phyloP scores from a whole-genome alignment of 192 early-diverging fungal genomes.

The Coemansia sp. region DNA sequence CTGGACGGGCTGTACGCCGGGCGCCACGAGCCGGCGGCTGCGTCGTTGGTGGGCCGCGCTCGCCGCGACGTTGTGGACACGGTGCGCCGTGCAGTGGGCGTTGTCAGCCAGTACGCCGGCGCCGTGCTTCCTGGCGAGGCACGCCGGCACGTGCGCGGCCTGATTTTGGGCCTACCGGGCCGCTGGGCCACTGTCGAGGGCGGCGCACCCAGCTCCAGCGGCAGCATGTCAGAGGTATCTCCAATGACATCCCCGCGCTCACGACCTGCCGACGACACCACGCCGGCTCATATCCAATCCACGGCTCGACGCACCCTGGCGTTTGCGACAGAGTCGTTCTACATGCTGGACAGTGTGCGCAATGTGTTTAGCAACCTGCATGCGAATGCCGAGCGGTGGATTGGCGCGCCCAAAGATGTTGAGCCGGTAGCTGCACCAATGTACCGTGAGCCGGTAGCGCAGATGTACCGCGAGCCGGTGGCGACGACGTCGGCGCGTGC shows the following conservation, averaged over 20 bases:
- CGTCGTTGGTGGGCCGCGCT: slow-evolving; percentile 55
- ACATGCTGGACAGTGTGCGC: slow-evolving; percentile 41
- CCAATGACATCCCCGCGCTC: slow-evolving; percentile 16
- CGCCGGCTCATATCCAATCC: slow-evolving; percentile 36
- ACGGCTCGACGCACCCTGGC: slow-evolving; percentile 35
- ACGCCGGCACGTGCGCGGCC: slow-evolving; percentile 71
- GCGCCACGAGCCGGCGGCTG: slow-evolving; percentile 16
- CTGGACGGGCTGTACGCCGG: slow-evolving; percentile 37
- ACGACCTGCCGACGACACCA: neutral
- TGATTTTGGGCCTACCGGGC: slow-evolving; percentile 80
- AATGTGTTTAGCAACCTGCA: slow-evolving; percentile 35
- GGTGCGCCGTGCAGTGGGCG: slow-evolving; percentile 80
- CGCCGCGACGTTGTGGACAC: slow-evolving; percentile 84
- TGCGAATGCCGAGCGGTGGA: slow-evolving; percentile 44
- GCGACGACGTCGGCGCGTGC: neutral
- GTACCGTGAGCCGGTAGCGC: slow-evolving; percentile 5
- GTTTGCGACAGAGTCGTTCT: slow-evolving; percentile 51
- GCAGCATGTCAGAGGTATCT: neutral
- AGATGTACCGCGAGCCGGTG: slow-evolving; percentile 1
- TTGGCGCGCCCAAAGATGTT: slow-evolving; percentile 3
- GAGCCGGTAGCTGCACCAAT: neutral
- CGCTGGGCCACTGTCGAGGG: slow-evolving; percentile 58
- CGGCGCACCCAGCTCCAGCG: slow-evolving; percentile 3
- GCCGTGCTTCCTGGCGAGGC: slow-evolving; percentile 81
- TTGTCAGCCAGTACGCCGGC: slow-evolving; percentile 84